phyloP scores from a whole-genome alignment of 345 rosid species.

The Streptanthus diversifolius region DNA sequence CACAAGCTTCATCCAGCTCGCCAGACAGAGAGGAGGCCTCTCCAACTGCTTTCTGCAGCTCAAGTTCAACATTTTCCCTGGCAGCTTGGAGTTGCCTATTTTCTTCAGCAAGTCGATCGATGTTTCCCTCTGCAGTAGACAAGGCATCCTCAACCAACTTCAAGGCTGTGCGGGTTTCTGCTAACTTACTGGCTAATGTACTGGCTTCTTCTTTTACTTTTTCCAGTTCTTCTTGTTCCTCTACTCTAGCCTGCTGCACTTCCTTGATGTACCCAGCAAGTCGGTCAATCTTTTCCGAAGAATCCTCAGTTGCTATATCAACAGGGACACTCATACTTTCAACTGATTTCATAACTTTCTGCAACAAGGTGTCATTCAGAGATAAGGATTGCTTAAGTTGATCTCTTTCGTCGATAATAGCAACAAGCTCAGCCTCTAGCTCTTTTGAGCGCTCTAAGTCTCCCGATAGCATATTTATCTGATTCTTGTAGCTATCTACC shows the following conservation, averaged over 20 bases:
- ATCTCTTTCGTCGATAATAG: conserved; percentile 49
- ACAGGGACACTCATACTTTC: conserved; percentile 51
- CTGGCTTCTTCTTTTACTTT: conserved; percentile 47
- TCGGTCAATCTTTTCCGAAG: conserved; percentile 58
- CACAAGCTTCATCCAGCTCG: conserved; percentile 50
- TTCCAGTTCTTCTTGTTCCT: conserved; percentile 49
- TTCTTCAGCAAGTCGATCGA: conserved; percentile 49
- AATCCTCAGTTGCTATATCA: conserved; percentile 46
- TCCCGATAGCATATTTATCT: conserved; percentile 49
- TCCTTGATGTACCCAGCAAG: conserved; percentile 54
- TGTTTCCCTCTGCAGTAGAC: conserved; percentile 45
- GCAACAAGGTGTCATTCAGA: conserved; percentile 54
- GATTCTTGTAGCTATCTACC: conserved; percentile 48
- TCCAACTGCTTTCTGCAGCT: conserved; percentile 52
- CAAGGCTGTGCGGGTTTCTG: conserved; percentile 45
- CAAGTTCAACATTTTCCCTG: conserved; percentile 49
- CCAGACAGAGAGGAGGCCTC: conserved; percentile 49
- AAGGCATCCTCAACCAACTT: conserved; percentile 55
- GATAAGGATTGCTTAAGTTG: conserved; percentile 54
- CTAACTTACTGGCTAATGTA: conserved; percentile 42
- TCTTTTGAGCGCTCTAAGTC: conserved; percentile 48
- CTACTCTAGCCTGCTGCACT: conserved; percentile 49
- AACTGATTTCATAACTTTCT: conserved; percentile 46
- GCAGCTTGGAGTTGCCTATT: conserved; percentile 48
- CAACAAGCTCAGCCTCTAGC: conserved; percentile 63